A percentile compares a stretch with the other conserved stretches of the same genome.
Evolutionary conservation across 169 alveolate species (phyloP).

Genomic region (Babesia bovis): DNA sequence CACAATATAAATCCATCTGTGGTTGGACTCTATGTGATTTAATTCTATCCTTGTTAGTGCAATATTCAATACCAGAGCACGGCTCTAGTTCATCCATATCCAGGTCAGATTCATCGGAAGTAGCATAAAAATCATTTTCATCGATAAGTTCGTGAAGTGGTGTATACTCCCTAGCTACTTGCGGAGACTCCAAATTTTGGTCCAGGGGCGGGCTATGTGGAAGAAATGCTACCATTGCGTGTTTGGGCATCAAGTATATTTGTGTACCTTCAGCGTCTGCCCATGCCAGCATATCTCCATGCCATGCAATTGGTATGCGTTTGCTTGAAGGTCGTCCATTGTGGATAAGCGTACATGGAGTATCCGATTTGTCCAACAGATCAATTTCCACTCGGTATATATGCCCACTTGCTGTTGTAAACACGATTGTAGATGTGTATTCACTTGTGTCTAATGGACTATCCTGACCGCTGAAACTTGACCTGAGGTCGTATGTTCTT

Average conservation of each 20-base stretch:
- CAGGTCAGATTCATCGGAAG: conserved; percentile 43
- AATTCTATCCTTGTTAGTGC: too few relatives aligned
- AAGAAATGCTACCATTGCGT: conserved; percentile 9
- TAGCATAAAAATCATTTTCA: conserved; percentile 12
- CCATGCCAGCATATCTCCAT: conserved; percentile 9
- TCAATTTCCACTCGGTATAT: conserved; percentile 3
- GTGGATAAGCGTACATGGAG: conserved; percentile 15
- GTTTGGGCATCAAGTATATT: neutral
- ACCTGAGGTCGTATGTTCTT: conserved; percentile 22
- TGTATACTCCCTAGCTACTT: neutral
- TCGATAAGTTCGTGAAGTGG: conserved; percentile 3
- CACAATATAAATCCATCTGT: too few relatives aligned
- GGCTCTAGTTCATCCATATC: too few relatives aligned
- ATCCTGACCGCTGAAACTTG: neutral
- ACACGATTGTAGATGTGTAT: neutral
- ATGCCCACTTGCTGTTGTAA: conserved; percentile 7
- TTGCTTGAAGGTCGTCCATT: neutral
- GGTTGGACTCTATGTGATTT: too few relatives aligned
- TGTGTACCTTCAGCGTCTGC: conserved; percentile 37
- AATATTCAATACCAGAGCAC: too few relatives aligned
- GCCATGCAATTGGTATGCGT: conserved; percentile 14
- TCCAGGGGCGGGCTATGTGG: conserved; percentile 9
- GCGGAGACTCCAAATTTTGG: neutral
- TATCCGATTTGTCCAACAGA: neutral
- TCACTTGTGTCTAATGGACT: neutral